A percentile compares a stretch with the other conserved stretches of the same genome.
Conservation (phyloP, 768 basidiomycete genomes). For the Kwoniella shandongensis region DNA sequence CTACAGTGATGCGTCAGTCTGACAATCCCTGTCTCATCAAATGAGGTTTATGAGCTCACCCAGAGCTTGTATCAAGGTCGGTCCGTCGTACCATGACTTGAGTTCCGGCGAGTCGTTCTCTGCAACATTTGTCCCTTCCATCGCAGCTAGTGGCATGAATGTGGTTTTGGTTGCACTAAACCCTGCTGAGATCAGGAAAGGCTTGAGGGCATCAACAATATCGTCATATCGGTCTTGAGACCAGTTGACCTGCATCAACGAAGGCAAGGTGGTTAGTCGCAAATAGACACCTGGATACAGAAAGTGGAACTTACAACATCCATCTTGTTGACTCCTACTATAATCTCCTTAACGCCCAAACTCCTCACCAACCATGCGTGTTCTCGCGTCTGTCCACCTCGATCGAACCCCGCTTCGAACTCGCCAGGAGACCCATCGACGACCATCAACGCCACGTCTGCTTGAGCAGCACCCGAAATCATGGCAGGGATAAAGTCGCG, state of each 20-base stretch:
- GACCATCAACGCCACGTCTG: constrained; percentile 89
- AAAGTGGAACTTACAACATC: constrained; percentile 65
- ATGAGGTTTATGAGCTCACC: constrained; percentile 58
- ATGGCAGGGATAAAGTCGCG: constrained; percentile 98
- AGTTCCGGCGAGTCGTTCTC: constrained; percentile 60
- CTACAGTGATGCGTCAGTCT: constrained; percentile 55
- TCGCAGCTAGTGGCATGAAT: constrained; percentile 87
- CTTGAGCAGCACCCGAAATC: constrained; percentile 98
- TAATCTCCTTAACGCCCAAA: constrained; percentile 83
- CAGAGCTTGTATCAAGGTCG: constrained; percentile 76
- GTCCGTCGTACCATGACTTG: constrained; percentile 77
- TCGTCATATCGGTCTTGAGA: constrained; percentile 77
- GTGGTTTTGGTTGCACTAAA: constrained; percentile 74
- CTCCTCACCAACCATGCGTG: constrained; percentile 88
- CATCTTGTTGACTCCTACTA: constrained; percentile 92
- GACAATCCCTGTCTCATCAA: neutral
- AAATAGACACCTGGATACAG: neutral
- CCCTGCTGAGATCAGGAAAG: constrained; percentile 84
- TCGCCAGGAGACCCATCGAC: constrained; percentile 86
- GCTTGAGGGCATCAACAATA: constrained; percentile 69
- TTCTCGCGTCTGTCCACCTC: constrained; percentile 92
- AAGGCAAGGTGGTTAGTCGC: neutral
- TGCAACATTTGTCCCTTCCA: constrained; percentile 76
- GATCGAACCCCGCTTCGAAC: constrained; percentile 92
- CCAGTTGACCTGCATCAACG: constrained; percentile 73